phyloP scores from a whole-genome alignment of 1,284 basidiomycete genomes.

The Cutaneotrichosporon arboriforme region DNA sequence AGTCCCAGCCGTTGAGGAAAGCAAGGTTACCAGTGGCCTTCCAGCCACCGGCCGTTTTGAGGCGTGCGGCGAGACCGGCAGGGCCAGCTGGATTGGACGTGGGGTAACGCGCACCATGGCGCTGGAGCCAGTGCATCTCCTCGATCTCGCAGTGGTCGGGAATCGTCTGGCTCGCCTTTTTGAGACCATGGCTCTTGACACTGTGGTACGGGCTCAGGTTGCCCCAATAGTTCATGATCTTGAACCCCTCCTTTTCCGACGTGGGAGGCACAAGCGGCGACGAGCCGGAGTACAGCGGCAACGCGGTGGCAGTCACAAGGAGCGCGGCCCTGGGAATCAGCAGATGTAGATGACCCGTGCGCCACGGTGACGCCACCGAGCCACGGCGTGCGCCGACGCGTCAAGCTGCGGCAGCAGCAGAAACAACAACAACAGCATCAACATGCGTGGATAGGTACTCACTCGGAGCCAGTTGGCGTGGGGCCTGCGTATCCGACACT shows the following conservation, averaged over 20 bases:
- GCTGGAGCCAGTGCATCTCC: slow-evolving; percentile 48
- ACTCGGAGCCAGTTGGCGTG: slow-evolving; percentile 76
- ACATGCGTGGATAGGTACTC: slow-evolving; percentile 25
- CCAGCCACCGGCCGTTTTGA: slow-evolving; percentile 28
- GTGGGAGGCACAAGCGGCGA: slow-evolving; percentile 56
- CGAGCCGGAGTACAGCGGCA: slow-evolving; percentile 66
- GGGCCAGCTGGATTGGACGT: slow-evolving; percentile 34
- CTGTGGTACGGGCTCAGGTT: slow-evolving; percentile 49
- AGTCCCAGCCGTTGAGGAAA: slow-evolving; percentile 52
- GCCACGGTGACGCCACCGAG: too few relatives aligned
- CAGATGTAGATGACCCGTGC: background rate
- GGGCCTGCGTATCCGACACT: slow-evolving; percentile 72
- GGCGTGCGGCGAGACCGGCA: slow-evolving; percentile 26
- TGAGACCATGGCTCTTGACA: slow-evolving; percentile 49
- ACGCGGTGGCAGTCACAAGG: slow-evolving; percentile 67
- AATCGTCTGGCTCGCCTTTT: slow-evolving; percentile 36
- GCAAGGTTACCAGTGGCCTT: slow-evolving; percentile 42
- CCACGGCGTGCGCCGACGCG: background rate
- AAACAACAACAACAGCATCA: background rate
- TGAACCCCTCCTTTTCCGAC: slow-evolving; percentile 30
- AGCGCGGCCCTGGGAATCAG: slow-evolving; percentile 54
- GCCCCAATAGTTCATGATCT: slow-evolving; percentile 50
- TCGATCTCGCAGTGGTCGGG: slow-evolving; percentile 48
- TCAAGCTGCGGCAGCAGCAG: background rate
- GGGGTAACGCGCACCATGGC: slow-evolving; percentile 50